Evolutionary conservation across 805 yeast genomes (phyloP).

Genomic region (Zygosaccharomyces gambellarensis): DNA sequence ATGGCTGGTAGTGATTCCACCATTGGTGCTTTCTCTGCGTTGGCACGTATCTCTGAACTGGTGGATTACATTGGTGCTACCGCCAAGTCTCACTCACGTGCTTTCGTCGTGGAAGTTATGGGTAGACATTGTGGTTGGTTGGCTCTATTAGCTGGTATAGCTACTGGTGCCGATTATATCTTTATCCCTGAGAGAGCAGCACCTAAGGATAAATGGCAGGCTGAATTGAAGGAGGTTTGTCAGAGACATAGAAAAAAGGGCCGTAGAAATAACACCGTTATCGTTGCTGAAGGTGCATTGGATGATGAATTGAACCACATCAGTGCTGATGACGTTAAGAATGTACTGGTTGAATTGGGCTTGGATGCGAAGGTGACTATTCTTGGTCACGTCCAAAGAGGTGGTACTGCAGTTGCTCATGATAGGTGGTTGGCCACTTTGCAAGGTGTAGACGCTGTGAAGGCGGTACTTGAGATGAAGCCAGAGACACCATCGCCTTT

Average conservation of each 20-base stretch:
- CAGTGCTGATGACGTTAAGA: conserved; percentile 72
- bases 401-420: conserved; percentile 96
- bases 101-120: conserved; percentile 97
- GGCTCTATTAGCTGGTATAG: conserved; percentile 94
- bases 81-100: conserved; percentile 94
- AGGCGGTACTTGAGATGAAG: conserved; percentile 81
- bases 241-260: conserved; percentile 78
- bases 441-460: conserved; percentile 97
- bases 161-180: conserved; percentile 92
- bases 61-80: conserved; percentile 97
- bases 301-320: conserved; percentile 77
- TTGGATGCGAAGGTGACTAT: conserved; percentile 93
- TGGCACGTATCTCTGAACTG: conserved; percentile 88
- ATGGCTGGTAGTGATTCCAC: conserved; percentile 97
- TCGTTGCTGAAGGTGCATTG: conserved; percentile 97
- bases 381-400: conserved; percentile 96
- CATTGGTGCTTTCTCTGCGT: conserved; percentile 91
- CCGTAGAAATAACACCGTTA: conserved; percentile 89
- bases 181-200: conserved; percentile 95
- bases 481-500: conserved; percentile 93
- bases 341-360: conserved; percentile 76
- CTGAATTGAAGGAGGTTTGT: conserved; percentile 70
- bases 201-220: conserved; percentile 65
- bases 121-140: conserved; percentile 99
- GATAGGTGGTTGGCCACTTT: conserved; percentile 88